Evolutionary conservation across 768 basidiomycete species (phyloP).

Genomic region (Boletus rufocinnamomeus): DNA sequence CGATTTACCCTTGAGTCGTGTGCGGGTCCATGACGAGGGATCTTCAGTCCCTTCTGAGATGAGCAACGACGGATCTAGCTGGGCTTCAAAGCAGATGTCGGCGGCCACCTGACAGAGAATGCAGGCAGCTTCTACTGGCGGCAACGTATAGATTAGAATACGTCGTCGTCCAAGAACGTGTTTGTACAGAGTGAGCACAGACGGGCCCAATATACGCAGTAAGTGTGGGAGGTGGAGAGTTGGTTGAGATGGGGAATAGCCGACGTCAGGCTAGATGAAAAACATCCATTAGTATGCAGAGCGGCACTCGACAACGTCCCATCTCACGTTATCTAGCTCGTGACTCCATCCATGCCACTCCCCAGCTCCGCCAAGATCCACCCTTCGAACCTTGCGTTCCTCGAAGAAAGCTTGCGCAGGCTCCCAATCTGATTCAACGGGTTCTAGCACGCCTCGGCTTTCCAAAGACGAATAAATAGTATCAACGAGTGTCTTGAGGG

Average conservation of each 20-base stretch:
- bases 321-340: constrained; percentile 58
- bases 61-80: constrained; percentile 29
- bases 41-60: constrained; percentile 24
- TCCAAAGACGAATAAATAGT: constrained; percentile 55
- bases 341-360: constrained; percentile 70
- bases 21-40: constrained; percentile 34
- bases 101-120: constrained; percentile 63
- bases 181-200: constrained; percentile 76
- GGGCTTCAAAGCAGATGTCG: constrained; percentile 61
- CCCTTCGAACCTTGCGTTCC: constrained; percentile 51
- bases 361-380: constrained; percentile 56
- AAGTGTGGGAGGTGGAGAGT: constrained; percentile 75
- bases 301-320: not conserved
- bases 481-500: constrained; percentile 60
- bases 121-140: constrained; percentile 79
- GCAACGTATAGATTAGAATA: constrained; percentile 77
- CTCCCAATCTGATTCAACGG: constrained; percentile 61
- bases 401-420: constrained; percentile 66
- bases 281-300: constrained; percentile 8
- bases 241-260: constrained; percentile 43
- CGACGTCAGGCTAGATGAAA: constrained; percentile 26
- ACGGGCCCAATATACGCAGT: constrained; percentile 76
- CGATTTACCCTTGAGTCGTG: constrained; percentile 41
- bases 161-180: constrained; percentile 72
- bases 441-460: constrained; percentile 47